Base-by-base conservation (phyloP, 129 eudicot species). In the Helichrysum umbraculigerum region DNA sequence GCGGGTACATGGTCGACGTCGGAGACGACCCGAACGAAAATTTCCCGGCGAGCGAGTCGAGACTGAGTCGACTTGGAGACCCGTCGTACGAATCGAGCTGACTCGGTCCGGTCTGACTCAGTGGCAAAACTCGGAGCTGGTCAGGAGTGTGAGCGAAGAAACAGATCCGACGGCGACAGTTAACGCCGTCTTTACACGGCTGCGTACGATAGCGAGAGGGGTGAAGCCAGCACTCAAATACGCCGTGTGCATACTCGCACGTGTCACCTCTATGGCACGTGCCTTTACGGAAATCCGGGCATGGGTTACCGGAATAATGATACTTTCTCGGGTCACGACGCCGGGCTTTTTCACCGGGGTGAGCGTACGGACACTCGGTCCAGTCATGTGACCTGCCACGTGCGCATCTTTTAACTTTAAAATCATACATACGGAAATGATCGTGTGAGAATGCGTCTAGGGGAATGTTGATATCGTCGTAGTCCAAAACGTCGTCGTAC, bases 341-440 rank as follows among this genome's bases (percentile, higher is more conserved):
- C 71, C 96, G 96, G 3, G 99, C 99, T 44, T 94, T 94, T 74
- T 94, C 99, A 0, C 97, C 99, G 14, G 97, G 92, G 52, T 94
- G 99, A 17, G 92, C 97, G 86, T 73, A 94, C 70, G 99, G 99
- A 78, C 99, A 94, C 81, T 94, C 99, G 0, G 96, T 94, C 99
- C 99, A 94, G 90, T 94, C 99, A 72, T 94, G 99, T 34, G 99
- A 91, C 89, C 96, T 80, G 11, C 83, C 93, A 66, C 99, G 94
- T 54, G 92, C 88, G 59, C 99, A 94, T 47, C 83, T 79, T 81
- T 83, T 70, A 9, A 94, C 82, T 76, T 94, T 94, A 39, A 94
- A 91, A 59, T 91, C 99, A 72, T 69, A 91, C 88, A 94, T 94
- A 0, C 97, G 88, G 79, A 94, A 94, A 30, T 91, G 59, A 76